Base-by-base conservation (phyloP, 164 flowering plant genomes). In the Akebia trifoliata region DNA sequence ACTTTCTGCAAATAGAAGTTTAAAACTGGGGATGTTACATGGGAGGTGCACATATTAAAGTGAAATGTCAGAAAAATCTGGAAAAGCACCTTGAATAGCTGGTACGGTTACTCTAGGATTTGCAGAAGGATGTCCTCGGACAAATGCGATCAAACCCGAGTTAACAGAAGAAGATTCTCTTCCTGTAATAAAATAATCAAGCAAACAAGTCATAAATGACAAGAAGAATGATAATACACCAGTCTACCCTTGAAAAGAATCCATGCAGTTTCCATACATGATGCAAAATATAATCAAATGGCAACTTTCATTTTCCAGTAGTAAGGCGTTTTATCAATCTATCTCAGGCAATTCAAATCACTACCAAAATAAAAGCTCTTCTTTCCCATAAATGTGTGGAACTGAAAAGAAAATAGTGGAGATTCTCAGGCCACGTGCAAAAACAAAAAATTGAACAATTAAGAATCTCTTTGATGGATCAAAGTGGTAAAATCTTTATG, bases 1-100 rank as follows among this genome's bases (percentile, higher is more conserved):
- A 42, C 68, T 78, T 32, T 56, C 89, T 84, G 80, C 64, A 61
- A 17, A 29, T 6, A 42, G 17, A 30, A 62, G 12, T 49, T 30
- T 1, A 63, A 51, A 60, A 60, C 48, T 32, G 14, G 9, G 42
- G 21, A 52, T 4, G 18, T 52, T 52, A 52, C 20, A 3, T 18
- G 17, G n/a, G 54, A 14, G 22, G 56, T 7, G 9, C 5, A 31
- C 31, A 9, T 6, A 8, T 18, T 46, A 45, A 28, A 8, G n/a
- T n/a, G 8, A 45, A 46, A 45, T 31, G 18, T 18, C 30, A 31
- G 57, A 62, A 4, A 36, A 65, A 37, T n/a, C 48, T 44, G 10
- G 42, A 58, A 45, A 43, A 53, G 12, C 30, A 65, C 63, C 69
- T 59, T 30, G 58, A 45, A n/a, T 51, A n/a, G 52, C 28, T 37